phyloP scores from a whole-genome alignment of 805 yeast species.

The Monosporozyma unispora region DNA sequence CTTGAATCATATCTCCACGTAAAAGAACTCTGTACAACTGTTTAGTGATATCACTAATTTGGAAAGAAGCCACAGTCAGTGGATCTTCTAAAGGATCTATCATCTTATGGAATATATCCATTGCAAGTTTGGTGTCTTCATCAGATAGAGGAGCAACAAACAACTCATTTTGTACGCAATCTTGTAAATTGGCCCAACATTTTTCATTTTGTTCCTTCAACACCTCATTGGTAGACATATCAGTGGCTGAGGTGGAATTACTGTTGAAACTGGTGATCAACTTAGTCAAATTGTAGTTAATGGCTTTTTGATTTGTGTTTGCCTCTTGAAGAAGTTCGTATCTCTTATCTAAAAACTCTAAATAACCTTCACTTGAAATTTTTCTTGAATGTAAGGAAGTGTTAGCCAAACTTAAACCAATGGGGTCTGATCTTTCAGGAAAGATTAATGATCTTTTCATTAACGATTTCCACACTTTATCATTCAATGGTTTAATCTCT shows the following conservation, averaged over 20 bases:
- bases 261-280: conserved; percentile 5
- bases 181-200: not conserved
- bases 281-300: conserved; percentile 13
- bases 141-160: not conserved
- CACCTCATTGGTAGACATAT: not conserved
- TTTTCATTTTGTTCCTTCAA: not conserved
- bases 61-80: not conserved
- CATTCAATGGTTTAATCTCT: conserved; percentile 2
- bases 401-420: conserved; percentile 21
- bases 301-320: conserved; percentile 10
- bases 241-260: not conserved
- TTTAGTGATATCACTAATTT: not conserved
- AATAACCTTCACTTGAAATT: conserved; percentile 7
- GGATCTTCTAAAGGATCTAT: not conserved
- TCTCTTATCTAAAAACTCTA: conserved; percentile 8
- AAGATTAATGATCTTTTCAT: conserved; percentile 19
- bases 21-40: conserved; percentile 1
- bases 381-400: conserved; percentile 12
- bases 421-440: conserved; percentile 29
- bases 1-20: not conserved
- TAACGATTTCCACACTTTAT: conserved; percentile 13
- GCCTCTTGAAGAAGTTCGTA: conserved; percentile 3
- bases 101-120: not conserved
- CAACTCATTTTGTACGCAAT: not conserved
- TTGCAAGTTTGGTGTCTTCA: not conserved